Percentiles rank a stretch among this genome's conserved stretches.
Conservation (phyloP, 2,329 filamentous ascomycete species). For the Fusarium torulosum region DNA sequence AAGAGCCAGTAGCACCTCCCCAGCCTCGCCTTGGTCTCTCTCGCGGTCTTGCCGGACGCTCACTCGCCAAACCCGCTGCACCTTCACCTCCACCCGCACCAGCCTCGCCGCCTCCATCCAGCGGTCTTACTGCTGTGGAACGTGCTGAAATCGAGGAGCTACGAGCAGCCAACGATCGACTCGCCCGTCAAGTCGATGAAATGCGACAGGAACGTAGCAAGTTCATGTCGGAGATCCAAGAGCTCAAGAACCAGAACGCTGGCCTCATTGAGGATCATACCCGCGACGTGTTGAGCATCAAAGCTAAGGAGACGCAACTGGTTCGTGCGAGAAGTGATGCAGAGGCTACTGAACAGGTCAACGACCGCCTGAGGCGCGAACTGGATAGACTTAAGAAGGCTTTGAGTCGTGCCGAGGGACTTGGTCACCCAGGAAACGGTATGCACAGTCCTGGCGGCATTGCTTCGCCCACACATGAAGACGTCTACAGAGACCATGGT, state of each 20-base stretch:
- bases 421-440: constrained; percentile 54
- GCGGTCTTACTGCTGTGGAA: constrained; percentile 81
- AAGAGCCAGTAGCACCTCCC: constrained; percentile 70
- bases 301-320: constrained; percentile 97
- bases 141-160: constrained; percentile 93
- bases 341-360: constrained; percentile 87
- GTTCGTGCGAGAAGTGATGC: constrained; percentile 91
- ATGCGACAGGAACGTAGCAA: constrained; percentile 84
- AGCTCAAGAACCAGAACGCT: constrained; percentile 96
- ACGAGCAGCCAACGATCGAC: constrained; percentile 82
- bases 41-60: constrained; percentile 86
- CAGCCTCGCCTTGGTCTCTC: constrained; percentile 74
- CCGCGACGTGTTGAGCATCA: constrained; percentile 93
- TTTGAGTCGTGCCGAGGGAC: constrained; percentile 70
- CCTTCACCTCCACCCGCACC: constrained; percentile 64
- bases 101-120: constrained; percentile 69
- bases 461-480: constrained; percentile 68
- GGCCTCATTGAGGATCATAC: constrained; percentile 98
- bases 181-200: constrained; percentile 82
- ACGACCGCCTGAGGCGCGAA: constrained; percentile 86
- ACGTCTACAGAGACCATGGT: constrained; percentile 69
- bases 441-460: constrained; percentile 58
- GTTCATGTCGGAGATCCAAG: constrained; percentile 87
- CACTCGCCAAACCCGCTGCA: constrained; percentile 79
- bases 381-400: constrained; percentile 95